These are phyloP conservation scores for Knoxdaviesia capensis DNA, from an alignment of 2,329 filamentous ascomycete species.

Conservation along the genomic window DNA sequence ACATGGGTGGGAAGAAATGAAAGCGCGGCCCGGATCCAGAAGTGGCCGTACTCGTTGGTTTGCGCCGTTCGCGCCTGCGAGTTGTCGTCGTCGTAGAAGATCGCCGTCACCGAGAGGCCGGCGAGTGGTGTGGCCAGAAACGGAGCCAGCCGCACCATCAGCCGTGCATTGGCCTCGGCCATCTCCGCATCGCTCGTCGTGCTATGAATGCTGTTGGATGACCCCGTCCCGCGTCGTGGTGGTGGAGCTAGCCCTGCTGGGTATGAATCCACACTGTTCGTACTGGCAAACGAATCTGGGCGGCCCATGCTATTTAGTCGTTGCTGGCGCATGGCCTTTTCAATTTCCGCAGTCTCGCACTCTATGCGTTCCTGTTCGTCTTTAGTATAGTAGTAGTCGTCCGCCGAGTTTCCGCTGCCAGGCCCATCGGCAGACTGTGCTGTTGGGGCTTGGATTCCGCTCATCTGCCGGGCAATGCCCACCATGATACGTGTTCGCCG, in stretches of 20 bases:
- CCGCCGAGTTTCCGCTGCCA: too few relatives aligned
- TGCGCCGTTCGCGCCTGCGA: conserved; percentile 70
- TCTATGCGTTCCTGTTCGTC: too few relatives aligned
- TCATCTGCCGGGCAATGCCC: conserved; percentile 68
- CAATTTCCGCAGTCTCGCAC: too few relatives aligned
- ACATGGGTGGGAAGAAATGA: conserved; percentile 85
- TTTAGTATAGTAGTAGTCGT: too few relatives aligned
- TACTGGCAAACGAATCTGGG: too few relatives aligned
- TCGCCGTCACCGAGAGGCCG: conserved; percentile 64
- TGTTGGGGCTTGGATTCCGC: conserved; percentile 36
- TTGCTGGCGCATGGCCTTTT: too few relatives aligned
- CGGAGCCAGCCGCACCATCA: conserved; percentile 72
- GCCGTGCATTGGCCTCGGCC: conserved; percentile 58
- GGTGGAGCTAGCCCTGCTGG: conserved; percentile 22
- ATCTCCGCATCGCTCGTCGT: conserved; percentile 47
- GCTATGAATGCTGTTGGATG: conserved; percentile 8
- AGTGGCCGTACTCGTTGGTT: conserved; percentile 82
- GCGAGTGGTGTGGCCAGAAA: conserved; percentile 75
- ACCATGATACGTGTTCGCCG: conserved; percentile 74
- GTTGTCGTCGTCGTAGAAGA: conserved; percentile 76
- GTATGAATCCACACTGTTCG: too few relatives aligned
- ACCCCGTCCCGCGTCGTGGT: conserved; percentile 15
- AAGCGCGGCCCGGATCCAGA: conserved; percentile 57
- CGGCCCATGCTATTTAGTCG: too few relatives aligned
- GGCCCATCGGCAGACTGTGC: too few relatives aligned